These are phyloP conservation scores for Hypoxylon crocopeplum DNA, from an alignment of 495 filamentous ascomycete genomes.

Conservation along the genomic window DNA sequence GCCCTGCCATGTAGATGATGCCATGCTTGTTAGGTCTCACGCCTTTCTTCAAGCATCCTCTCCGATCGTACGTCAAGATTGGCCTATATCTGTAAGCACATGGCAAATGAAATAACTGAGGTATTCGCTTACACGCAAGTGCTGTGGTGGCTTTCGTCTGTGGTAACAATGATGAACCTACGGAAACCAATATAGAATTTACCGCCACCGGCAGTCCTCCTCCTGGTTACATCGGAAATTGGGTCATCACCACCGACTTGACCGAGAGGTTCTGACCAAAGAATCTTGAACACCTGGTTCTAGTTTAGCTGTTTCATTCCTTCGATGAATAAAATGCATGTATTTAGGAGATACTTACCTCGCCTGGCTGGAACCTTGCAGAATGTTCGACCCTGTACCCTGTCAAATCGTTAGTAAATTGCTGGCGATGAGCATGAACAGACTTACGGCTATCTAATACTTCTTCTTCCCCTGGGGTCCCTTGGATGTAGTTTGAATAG, in stretches of 20 bases:
- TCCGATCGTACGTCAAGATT: slow-evolving; percentile 54
- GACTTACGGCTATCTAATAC: slow-evolving; percentile 35
- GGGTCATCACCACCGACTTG: slow-evolving; percentile 38
- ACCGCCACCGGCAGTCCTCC: slow-evolving; percentile 36
- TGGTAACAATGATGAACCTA: slow-evolving; percentile 56
- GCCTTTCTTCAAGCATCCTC: slow-evolving; percentile 53
- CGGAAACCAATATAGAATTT: slow-evolving; percentile 53
- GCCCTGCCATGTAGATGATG: slow-evolving; percentile 46
- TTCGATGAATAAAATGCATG: background rate
- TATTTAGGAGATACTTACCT: slow-evolving; percentile 35
- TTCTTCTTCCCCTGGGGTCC: slow-evolving; percentile 37
- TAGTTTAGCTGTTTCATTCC: slow-evolving; percentile 4
- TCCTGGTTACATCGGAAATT: slow-evolving; percentile 41
- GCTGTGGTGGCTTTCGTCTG: slow-evolving; percentile 53
- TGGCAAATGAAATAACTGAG: background rate
- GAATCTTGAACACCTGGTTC: slow-evolving; percentile 54
- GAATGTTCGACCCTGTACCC: slow-evolving; percentile 52
- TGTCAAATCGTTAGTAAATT: slow-evolving; percentile 28
- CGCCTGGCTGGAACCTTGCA: slow-evolving; percentile 48
- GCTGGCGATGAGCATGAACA: background rate
- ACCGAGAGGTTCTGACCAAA: slow-evolving; percentile 55
- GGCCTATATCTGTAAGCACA: slow-evolving; percentile 41
- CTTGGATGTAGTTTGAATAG: slow-evolving; percentile 36
- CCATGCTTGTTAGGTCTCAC: slow-evolving; percentile 56
- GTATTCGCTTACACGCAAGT: slow-evolving; percentile 55